Evolutionary conservation across 306 rosid genomes (phyloP).

Genomic region (Lathyrus sativus): DNA sequence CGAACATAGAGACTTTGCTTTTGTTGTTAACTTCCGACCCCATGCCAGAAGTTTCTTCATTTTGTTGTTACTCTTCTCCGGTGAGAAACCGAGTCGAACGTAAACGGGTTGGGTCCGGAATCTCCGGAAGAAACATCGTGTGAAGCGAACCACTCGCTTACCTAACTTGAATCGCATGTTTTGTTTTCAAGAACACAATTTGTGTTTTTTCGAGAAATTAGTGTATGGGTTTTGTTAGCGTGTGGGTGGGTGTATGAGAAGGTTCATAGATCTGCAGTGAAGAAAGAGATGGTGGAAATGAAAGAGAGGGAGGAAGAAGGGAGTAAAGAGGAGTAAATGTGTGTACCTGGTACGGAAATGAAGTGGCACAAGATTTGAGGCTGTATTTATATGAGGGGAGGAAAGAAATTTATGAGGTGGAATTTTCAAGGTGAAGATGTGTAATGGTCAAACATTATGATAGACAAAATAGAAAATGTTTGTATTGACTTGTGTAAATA

Average conservation of each 20-base stretch:
- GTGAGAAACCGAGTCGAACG: conserved; percentile 19
- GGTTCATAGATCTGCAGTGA: conserved; percentile 25
- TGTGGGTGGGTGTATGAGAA: conserved; percentile 45
- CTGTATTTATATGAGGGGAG: background rate
- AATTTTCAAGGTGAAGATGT: background rate
- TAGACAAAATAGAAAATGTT: too few species aligned
- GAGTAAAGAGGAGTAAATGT: background rate
- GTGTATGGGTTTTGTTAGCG: conserved; percentile 1
- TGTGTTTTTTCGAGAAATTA: background rate
- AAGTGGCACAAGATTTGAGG: background rate
- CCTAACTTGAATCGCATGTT: conserved; percentile 66
- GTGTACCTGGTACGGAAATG: background rate
- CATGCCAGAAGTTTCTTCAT: conserved; percentile 51
- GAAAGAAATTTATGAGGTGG: background rate
- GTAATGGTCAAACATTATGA: background rate
- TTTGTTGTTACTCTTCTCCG: conserved; percentile 37
- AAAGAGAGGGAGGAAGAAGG: background rate
- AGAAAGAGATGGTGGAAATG: background rate
- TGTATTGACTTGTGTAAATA: too few species aligned
- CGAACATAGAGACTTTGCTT: conserved; percentile 55
- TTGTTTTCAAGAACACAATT: background rate
- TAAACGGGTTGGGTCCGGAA: conserved; percentile 41
- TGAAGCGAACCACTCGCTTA: conserved; percentile 49
- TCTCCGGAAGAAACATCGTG: conserved; percentile 49
- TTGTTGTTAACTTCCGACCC: conserved; percentile 55